These are phyloP conservation scores for Orbilia javanica DNA, from an alignment of 2,329 filamentous ascomycete genomes.

Conservation along the genomic window DNA sequence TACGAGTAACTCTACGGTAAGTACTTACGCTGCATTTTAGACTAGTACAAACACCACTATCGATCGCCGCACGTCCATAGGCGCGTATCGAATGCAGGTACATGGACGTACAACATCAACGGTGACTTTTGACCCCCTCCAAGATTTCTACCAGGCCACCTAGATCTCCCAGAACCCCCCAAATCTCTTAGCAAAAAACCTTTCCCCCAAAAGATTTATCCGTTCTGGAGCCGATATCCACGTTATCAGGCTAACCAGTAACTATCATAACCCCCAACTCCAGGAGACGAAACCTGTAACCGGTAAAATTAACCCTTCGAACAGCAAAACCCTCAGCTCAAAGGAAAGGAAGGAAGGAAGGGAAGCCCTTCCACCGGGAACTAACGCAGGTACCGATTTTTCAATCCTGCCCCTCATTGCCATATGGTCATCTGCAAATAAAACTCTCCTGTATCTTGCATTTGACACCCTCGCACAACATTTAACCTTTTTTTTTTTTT, in stretches of 20 bases:
- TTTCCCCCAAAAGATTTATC: not conserved
- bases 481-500: no score
- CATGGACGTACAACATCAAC: constrained; percentile 34
- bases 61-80: not conserved
- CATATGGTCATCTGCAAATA: not conserved
- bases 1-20: not conserved
- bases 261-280: not conserved
- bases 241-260: constrained; percentile 4
- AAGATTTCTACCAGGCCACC: not conserved
- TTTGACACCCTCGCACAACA: not conserved
- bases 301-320: constrained; percentile 20
- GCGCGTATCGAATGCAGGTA: constrained; percentile 7
- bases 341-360: not conserved
- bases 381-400: constrained; percentile 41
- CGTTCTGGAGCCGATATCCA: constrained; percentile 8
- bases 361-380: not conserved
- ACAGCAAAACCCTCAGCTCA: not conserved
- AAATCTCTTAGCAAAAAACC: not conserved
- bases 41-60: constrained; percentile 10
- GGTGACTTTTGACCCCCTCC: constrained; percentile 19
- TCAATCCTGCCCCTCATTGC: not conserved
- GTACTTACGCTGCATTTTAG: not conserved
- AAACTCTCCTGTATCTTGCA: constrained; percentile 33
- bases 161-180: not conserved
- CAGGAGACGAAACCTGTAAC: constrained; percentile 12